A percentile compares a stretch with the other conserved stretches of the same genome.
phyloP scores from a whole-genome alignment of 2,329 filamentous ascomycete species.

The Fusarium secorum region DNA sequence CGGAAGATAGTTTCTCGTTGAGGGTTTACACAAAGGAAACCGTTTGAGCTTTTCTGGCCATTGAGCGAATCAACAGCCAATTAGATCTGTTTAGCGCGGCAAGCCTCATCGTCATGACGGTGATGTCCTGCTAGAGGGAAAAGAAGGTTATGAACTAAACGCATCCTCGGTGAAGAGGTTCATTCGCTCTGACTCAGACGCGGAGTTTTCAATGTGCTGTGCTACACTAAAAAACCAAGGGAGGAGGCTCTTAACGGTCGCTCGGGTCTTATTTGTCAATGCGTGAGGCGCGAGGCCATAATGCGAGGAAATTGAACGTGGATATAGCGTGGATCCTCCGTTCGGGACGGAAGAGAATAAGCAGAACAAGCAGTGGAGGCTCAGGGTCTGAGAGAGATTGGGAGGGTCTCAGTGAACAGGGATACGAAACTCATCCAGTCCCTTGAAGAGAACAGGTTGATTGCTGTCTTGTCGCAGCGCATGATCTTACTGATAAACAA shows the following conservation, averaged over 20 bases:
- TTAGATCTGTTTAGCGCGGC: conserved; percentile 7
- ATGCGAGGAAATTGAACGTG: conserved; percentile 29
- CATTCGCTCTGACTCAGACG: conserved; percentile 27
- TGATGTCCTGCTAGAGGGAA: conserved; percentile 24
- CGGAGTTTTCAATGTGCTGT: conserved; percentile 6
- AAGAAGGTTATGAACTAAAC: background rate
- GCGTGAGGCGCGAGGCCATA: conserved; percentile 17
- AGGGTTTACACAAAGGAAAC: conserved; percentile 13
- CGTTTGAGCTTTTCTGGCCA: conserved; percentile 13
- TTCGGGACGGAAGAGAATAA: conserved; percentile 14
- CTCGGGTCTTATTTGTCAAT: conserved; percentile 18
- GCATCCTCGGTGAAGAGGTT: conserved; percentile 12
- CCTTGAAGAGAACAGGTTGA: background rate
- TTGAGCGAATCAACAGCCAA: conserved; percentile 11
- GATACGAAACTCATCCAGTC: conserved; percentile 34
- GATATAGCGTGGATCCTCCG: conserved; percentile 24
- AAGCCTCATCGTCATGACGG: conserved; percentile 31
- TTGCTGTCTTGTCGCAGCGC: background rate
- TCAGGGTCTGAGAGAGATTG: conserved; percentile 38
- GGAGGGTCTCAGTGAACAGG: conserved; percentile 34
- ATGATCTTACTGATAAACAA: conserved; percentile 2
- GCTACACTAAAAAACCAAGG: background rate
- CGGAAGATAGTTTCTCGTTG: conserved; percentile 18
- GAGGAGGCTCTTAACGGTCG: conserved; percentile 13
- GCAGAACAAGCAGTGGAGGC: conserved; percentile 20